phyloP scores from a whole-genome alignment of 352 stramenopile species.

The Globisporangium yorkense region DNA sequence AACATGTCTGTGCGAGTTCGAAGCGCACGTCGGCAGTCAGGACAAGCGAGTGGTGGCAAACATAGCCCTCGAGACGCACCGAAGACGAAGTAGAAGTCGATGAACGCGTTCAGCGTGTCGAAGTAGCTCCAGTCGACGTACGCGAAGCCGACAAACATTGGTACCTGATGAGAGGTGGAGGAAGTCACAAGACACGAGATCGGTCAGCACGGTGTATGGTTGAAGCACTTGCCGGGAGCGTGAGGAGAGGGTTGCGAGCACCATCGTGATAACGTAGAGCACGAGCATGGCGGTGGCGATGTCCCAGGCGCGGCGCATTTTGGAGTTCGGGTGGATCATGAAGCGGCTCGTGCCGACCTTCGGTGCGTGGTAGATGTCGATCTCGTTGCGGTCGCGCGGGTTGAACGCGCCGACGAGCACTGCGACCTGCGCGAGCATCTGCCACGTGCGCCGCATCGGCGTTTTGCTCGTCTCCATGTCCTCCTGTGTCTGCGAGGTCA shows the following conservation, averaged over 20 bases:
- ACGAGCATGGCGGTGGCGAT: slow-evolving; percentile 60
- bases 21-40: background rate
- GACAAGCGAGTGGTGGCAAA: background rate
- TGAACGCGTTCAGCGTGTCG: slow-evolving; percentile 50
- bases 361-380: slow-evolving; percentile 78
- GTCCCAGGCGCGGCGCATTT: slow-evolving; percentile 66
- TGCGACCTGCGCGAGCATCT: slow-evolving; percentile 20
- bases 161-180: slow-evolving; percentile 12
- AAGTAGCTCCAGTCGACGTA: slow-evolving; percentile 59
- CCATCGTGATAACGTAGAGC: slow-evolving; percentile 71
- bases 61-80: slow-evolving; percentile 13
- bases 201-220: background rate
- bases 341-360: slow-evolving; percentile 45
- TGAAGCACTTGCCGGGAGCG: background rate
- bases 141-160: slow-evolving; percentile 60
- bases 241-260: slow-evolving; percentile 7
- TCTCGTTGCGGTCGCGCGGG: slow-evolving; percentile 29
- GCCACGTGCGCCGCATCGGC: slow-evolving; percentile 14
- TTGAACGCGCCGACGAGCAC: slow-evolving; percentile 24
- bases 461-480: background rate
- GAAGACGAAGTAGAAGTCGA: slow-evolving; percentile 77
- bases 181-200: background rate
- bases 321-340: slow-evolving; percentile 83
- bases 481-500: background rate
- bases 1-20: slow-evolving; percentile 49